Evolutionary conservation across 2,329 filamentous ascomycete species (phyloP).

Genomic region (Epichloe gansuensis): DNA sequence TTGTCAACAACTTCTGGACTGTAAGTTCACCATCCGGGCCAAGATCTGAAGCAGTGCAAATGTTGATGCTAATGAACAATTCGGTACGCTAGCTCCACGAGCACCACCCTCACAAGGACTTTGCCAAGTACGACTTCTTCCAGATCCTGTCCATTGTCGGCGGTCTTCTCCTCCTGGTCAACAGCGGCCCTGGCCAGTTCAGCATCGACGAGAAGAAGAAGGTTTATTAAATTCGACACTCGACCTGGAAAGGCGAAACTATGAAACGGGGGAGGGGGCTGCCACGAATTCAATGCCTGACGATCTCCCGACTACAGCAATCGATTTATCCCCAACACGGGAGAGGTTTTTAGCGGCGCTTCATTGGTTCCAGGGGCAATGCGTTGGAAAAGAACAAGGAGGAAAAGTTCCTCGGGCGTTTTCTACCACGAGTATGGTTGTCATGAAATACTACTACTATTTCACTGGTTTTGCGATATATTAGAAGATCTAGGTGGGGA

Average conservation of each 20-base stretch:
- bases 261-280: background rate
- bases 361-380: background rate
- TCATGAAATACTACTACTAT: constrained; percentile 5
- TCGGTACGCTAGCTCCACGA: constrained; percentile 61
- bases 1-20: constrained; percentile 99
- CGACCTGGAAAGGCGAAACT: background rate
- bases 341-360: background rate
- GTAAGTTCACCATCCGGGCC: constrained; percentile 40
- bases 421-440: constrained; percentile 6
- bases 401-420: background rate
- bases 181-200: constrained; percentile 96
- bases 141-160: constrained; percentile 98
- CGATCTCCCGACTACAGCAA: background rate
- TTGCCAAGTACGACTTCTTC: constrained; percentile 99
- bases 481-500: background rate
- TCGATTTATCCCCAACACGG: background rate
- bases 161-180: constrained; percentile 89
- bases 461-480: constrained; percentile 3
- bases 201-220: constrained; percentile 99
- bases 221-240: constrained; percentile 58
- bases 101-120: constrained; percentile 98
- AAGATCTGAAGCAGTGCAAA: no score
- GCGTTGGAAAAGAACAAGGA: background rate
- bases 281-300: constrained; percentile 8
- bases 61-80: background rate